phyloP scores from a whole-genome alignment of 345 rosid genomes.

The Dimocarpus longan region DNA sequence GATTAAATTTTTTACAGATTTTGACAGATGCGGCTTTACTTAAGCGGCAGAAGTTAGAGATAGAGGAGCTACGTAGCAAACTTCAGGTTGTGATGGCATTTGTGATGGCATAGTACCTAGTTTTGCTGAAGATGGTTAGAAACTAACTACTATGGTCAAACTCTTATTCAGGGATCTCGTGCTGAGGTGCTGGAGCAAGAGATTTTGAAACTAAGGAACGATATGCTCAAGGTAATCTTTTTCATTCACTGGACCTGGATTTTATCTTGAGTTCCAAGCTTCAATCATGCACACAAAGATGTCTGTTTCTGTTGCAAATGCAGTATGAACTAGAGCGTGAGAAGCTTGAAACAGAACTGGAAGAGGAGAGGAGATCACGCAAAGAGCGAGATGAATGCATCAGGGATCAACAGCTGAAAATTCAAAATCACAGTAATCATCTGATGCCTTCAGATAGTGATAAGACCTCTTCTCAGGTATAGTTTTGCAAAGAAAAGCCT shows the following conservation, averaged over 20 bases:
- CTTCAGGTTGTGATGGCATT: slow-evolving; percentile 63
- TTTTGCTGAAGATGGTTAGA: not conserved
- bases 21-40: slow-evolving; percentile 93
- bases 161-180: slow-evolving; percentile 75
- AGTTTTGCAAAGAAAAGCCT: slow-evolving; percentile 8
- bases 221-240: slow-evolving; percentile 77
- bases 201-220: slow-evolving; percentile 82
- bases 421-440: slow-evolving; percentile 55
- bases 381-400: slow-evolving; percentile 64
- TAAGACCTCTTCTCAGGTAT: slow-evolving; percentile 66
- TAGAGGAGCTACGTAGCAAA: slow-evolving; percentile 81
- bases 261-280: slow-evolving; percentile 10
- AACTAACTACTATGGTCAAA: slow-evolving; percentile 17
- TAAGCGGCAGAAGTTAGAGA: slow-evolving; percentile 92
- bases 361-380: slow-evolving; percentile 83
- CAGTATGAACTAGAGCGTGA: slow-evolving; percentile 93
- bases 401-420: slow-evolving; percentile 71
- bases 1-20: slow-evolving; percentile 48
- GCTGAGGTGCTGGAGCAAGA: slow-evolving; percentile 91
- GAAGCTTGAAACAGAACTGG: slow-evolving; percentile 79
- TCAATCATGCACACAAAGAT: not conserved
- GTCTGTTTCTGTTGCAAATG: slow-evolving; percentile 19
- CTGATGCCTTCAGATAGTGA: slow-evolving; percentile 48
- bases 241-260: slow-evolving; percentile 12
- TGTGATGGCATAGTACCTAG: not conserved